Conservation (phyloP, 768 basidiomycete species). For the Pleurotus ostreatus region DNA sequence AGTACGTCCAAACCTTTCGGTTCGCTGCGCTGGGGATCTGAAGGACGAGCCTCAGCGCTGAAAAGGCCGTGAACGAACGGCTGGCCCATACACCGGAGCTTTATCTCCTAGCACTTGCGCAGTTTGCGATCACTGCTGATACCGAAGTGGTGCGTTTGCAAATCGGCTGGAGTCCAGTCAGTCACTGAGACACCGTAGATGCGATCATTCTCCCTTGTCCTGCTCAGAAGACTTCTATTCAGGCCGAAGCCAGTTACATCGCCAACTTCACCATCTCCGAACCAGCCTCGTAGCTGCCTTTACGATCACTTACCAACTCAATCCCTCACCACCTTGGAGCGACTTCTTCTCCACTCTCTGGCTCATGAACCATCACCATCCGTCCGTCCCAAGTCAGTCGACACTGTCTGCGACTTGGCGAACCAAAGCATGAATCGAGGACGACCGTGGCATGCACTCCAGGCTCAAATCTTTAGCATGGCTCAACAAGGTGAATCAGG, state of each 20-base stretch:
- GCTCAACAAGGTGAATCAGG: constrained; percentile 28
- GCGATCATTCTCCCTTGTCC: constrained; percentile 81
- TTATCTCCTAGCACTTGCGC: constrained; percentile 73
- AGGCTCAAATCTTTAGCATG: constrained; percentile 69
- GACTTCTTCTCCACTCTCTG: constrained; percentile 67
- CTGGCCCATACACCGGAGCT: constrained; percentile 75
- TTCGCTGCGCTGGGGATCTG: not conserved
- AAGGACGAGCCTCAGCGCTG: constrained; percentile 44
- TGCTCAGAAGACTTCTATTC: constrained; percentile 76
- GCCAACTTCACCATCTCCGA: constrained; percentile 15
- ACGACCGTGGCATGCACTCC: constrained; percentile 78
- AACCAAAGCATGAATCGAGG: constrained; percentile 73
- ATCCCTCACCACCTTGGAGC: constrained; percentile 64
- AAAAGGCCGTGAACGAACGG: constrained; percentile 78
- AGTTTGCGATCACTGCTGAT: constrained; percentile 74
- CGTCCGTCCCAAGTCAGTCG: constrained; percentile 70
- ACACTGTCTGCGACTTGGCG: constrained; percentile 73
- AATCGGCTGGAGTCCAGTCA: not conserved
- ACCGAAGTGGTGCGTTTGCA: constrained; percentile 66
- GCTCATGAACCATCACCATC: constrained; percentile 50
- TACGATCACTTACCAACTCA: constrained; percentile 75
- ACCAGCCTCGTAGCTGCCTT: constrained; percentile 45
- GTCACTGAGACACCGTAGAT: constrained; percentile 40
- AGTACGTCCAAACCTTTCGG: constrained; percentile 33
- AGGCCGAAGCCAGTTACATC: constrained; percentile 39